Evolutionary conservation across 179 eudicot species (phyloP), one percentile per base, ranked within the genome.

Genomic region (Corrigiola litoralis): DNA sequence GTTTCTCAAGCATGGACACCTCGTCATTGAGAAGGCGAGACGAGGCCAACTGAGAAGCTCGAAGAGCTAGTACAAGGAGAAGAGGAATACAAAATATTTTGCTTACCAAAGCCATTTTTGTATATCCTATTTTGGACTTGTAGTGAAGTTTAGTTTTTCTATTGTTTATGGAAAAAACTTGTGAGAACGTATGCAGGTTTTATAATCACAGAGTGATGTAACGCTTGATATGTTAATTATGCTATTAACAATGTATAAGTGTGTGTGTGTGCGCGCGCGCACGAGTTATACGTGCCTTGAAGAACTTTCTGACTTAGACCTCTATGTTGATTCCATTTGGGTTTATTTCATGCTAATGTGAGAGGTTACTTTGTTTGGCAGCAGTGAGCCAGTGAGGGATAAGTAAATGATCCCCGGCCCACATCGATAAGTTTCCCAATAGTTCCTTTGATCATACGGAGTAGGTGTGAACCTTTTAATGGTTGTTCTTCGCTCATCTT

Each of bases 221-320:
- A 66, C 71, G 5, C 49, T 48, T 58, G 23, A 45, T 45, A 31
- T n/a, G n/a, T n/a, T n/a, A n/a, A n/a, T n/a, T n/a, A n/a, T n/a
- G n/a, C n/a, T n/a, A n/a, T n/a, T n/a, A n/a, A n/a, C n/a, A n/a
- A n/a, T n/a, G n/a, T n/a, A n/a, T n/a, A n/a, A n/a, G n/a, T n/a
- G n/a, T n/a, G n/a, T n/a, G n/a, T n/a, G n/a, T n/a, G n/a, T n/a
- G n/a, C n/a, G n/a, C n/a, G n/a, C n/a, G n/a, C n/a, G n/a, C n/a
- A n/a, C n/a, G n/a, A n/a, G n/a, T n/a, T n/a, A n/a, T 28, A 71
- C 54, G 71, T 78, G 73, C 67, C 82, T 79, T 75, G 38, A 21
- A 61, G 57, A 36, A 53, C 72, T 51, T 71, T 67, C 71, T 71
- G 79, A 79, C 60, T 58, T 66, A 27, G 82, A 79, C 77, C 55